These are phyloP conservation scores for Myotisia sp. DNA, from an alignment of 2,329 filamentous ascomycete genomes.

Conservation along the genomic window DNA sequence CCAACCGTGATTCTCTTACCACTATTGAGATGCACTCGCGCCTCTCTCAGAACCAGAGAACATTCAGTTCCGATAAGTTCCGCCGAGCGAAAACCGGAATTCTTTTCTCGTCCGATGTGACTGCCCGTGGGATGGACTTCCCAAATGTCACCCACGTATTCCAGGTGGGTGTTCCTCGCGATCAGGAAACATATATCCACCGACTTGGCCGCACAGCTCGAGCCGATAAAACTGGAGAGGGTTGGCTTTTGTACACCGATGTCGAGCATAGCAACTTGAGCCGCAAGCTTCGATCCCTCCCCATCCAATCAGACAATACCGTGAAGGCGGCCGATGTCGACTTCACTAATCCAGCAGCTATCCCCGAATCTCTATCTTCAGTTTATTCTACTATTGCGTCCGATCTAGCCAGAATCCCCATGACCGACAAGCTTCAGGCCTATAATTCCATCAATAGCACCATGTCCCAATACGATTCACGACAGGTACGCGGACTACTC, in stretches of 20 bases:
- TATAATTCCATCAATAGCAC: background rate
- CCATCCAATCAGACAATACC: slow-evolving; percentile 35
- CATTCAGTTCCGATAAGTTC: slow-evolving; percentile 58
- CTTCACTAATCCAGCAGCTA: slow-evolving; percentile 19
- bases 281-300: slow-evolving; percentile 39
- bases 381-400: background rate
- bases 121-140: slow-evolving; percentile 72
- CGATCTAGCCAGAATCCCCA: background rate
- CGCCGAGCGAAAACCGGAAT: slow-evolving; percentile 48
- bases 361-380: slow-evolving; percentile 4
- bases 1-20: slow-evolving; percentile 19
- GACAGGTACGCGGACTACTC: background rate
- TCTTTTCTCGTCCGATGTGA: slow-evolving; percentile 65
- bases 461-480: slow-evolving; percentile 1
- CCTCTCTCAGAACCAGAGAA: slow-evolving; percentile 56
- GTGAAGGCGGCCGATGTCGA: slow-evolving; percentile 26
- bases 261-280: slow-evolving; percentile 38
- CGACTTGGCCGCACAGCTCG: slow-evolving; percentile 61
- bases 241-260: slow-evolving; percentile 44
- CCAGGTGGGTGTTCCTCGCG: slow-evolving; percentile 51
- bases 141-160: slow-evolving; percentile 68
- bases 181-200: slow-evolving; percentile 61
- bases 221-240: slow-evolving; percentile 49
- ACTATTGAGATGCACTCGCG: slow-evolving; percentile 62
- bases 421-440: background rate